Evolutionary conservation across 1,139 yeast species (phyloP), one percentile per base, ranked within the genome.

Genomic region (Candida glucosophila): DNA sequence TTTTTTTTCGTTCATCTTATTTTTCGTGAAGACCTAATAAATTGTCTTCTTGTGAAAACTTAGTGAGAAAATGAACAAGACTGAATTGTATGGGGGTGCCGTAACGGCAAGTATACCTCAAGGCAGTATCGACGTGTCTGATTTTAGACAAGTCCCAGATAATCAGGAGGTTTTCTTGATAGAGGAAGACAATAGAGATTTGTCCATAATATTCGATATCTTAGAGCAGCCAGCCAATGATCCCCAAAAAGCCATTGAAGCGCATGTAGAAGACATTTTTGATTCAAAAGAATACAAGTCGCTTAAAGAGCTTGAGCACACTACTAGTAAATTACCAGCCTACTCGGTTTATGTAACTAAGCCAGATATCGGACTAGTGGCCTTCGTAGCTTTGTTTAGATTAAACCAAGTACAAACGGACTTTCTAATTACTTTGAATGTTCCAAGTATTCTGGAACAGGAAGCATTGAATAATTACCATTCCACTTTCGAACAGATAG

Each of bases 1-100:
- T n/a, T n/a, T n/a, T n/a, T n/a, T n/a, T n/a, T n/a, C n/a, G n/a
- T n/a, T n/a, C n/a, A n/a, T n/a, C n/a, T n/a, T n/a, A n/a, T n/a
- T n/a, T n/a, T n/a, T n/a, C n/a, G n/a, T n/a, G n/a, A n/a, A n/a
- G n/a, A n/a, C n/a, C n/a, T n/a, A n/a, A n/a, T n/a, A n/a, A n/a
- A n/a, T n/a, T n/a, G n/a, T n/a, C n/a, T n/a, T n/a, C n/a, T n/a
- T n/a, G n/a, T n/a, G n/a, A n/a, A n/a, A n/a, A n/a, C n/a, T n/a
- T n/a, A n/a, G n/a, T n/a, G n/a, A n/a, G n/a, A n/a, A n/a, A n/a
- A n/a, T n/a, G n/a, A n/a, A n/a, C n/a, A n/a, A n/a, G n/a, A n/a
- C n/a, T n/a, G n/a, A 29, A 13, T 34, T 55, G 29, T 86, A 77
- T 44, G 96, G 96, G 0, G 96, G 95, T 1, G 92, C 93, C 1